Percentiles rank a stretch among this genome's conserved stretches.
Conservation (phyloP, 2,329 filamentous ascomycete species). For the Diaporthe sp. region DNA sequence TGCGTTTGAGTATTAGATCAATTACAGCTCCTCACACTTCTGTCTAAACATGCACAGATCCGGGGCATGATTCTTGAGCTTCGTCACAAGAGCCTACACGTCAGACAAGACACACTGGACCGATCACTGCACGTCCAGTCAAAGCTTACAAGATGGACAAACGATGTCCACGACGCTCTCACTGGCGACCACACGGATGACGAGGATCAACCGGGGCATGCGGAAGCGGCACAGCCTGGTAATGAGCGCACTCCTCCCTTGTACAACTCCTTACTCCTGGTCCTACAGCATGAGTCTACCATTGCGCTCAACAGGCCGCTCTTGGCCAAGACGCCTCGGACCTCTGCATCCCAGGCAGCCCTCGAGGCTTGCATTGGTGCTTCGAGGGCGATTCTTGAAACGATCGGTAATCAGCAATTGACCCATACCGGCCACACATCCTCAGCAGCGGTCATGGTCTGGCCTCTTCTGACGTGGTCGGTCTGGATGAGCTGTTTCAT, state of each 20-base stretch:
- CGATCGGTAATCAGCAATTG: constrained; percentile 10
- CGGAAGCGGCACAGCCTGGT: not conserved
- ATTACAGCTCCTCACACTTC: constrained; percentile 40
- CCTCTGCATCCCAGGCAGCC: constrained; percentile 43
- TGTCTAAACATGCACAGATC: constrained; percentile 43
- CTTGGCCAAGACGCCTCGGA: constrained; percentile 40
- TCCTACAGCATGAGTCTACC: constrained; percentile 43
- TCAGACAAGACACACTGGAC: constrained; percentile 41
- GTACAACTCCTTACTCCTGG: constrained; percentile 34
- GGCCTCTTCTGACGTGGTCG: constrained; percentile 45
- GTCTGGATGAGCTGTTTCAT: constrained; percentile 46
- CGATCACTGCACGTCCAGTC: constrained; percentile 42
- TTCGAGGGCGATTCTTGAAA: constrained; percentile 43
- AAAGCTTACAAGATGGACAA: constrained; percentile 41
- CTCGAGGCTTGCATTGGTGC: constrained; percentile 44
- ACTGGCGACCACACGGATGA: constrained; percentile 32
- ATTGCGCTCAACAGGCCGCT: constrained; percentile 44
- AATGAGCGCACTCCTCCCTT: not conserved
- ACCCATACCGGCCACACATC: not conserved
- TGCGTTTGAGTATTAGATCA: not conserved
- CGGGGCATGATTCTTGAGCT: constrained; percentile 44
- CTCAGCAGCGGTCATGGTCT: constrained; percentile 36
- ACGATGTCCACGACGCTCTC: constrained; percentile 40
- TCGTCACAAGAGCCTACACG: constrained; percentile 42
- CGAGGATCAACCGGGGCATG: constrained; percentile 3